A percentile compares a stretch with the other conserved stretches of the same genome.
phyloP scores from a whole-genome alignment of 352 stramenopile species.

The Phytophthora meadii region DNA sequence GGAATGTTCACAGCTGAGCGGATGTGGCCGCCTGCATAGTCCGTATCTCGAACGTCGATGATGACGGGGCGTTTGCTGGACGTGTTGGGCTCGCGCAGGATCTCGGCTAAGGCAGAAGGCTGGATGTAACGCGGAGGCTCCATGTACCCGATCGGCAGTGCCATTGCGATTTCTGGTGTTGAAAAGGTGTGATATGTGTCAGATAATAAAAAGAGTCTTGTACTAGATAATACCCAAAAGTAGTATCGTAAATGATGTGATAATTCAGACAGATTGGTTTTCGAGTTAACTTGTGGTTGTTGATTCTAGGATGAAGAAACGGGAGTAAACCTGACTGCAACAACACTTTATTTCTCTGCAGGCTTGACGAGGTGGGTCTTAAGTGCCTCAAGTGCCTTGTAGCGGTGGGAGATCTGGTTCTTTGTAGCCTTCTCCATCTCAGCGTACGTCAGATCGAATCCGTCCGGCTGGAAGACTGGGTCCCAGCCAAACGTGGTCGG shows the following conservation, averaged over 20 bases:
- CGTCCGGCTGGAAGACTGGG: constrained; percentile 89
- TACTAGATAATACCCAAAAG: background rate
- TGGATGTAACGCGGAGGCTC: constrained; percentile 53
- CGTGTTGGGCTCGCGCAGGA: constrained; percentile 45
- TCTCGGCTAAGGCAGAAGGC: constrained; percentile 59
- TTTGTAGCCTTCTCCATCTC: constrained; percentile 92
- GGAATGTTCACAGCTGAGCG: constrained; percentile 79
- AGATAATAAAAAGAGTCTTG: background rate
- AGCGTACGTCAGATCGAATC: constrained; percentile 86
- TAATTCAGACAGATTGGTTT: background rate
- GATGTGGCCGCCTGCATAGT: constrained; percentile 82
- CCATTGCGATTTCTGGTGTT: constrained; percentile 12
- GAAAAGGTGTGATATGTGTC: constrained; percentile 1
- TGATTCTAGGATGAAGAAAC: constrained; percentile 9
- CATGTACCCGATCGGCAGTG: constrained; percentile 41
- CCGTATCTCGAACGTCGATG: constrained; percentile 81
- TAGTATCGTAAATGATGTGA: constrained; percentile 1
- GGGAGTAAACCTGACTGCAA: constrained; percentile 1
- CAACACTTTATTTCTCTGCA: constrained; percentile 26
- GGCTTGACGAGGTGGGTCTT: constrained; percentile 45
- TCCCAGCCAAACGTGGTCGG: constrained; percentile 92
- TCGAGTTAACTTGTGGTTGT: constrained; percentile 1
- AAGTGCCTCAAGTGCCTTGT: constrained; percentile 81
- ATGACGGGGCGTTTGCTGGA: constrained; percentile 51
- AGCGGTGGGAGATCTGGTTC: constrained; percentile 93